Conservation (phyloP, 2,329 filamentous ascomycete species). For the Cercospora nicotianae region DNA sequence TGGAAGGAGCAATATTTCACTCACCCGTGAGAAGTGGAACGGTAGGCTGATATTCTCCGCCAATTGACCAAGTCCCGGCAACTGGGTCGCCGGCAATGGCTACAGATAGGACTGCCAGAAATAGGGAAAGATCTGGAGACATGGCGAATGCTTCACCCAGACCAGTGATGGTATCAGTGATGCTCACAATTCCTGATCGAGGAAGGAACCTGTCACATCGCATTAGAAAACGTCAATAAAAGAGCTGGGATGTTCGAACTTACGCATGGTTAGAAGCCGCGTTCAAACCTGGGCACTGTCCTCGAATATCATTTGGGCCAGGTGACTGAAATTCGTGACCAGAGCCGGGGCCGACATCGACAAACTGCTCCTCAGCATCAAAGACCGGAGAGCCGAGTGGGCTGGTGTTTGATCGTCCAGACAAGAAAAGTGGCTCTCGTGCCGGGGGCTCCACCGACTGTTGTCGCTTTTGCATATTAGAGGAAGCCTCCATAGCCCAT, state of each 20-base stretch:
- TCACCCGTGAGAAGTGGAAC: conserved; percentile 17
- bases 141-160: conserved; percentile 37
- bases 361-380: conserved; percentile 33
- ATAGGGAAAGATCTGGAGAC: conserved; percentile 34
- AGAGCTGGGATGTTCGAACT: too few species aligned
- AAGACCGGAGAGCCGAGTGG: conserved; percentile 17
- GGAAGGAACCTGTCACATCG: not conserved
- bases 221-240: too few species aligned
- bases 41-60: conserved; percentile 15
- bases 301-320: conserved; percentile 33
- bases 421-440: conserved; percentile 14
- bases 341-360: conserved; percentile 31
- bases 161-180: not conserved
- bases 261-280: conserved; percentile 29
- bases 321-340: conserved; percentile 35
- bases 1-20: conserved; percentile 20
- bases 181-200: not conserved
- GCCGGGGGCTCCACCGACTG: not conserved
- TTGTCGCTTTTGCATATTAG: conserved; percentile 4
- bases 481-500: conserved; percentile 14
- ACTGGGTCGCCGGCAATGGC: conserved; percentile 20
- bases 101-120: conserved; percentile 23
- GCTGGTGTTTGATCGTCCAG: conserved; percentile 11
- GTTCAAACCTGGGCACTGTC: conserved; percentile 34
- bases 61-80: conserved; percentile 20